Percentiles rank a stretch among this genome's conserved stretches.
Conservation (phyloP, 306 rosid genomes). For the Cucumis melo region DNA sequence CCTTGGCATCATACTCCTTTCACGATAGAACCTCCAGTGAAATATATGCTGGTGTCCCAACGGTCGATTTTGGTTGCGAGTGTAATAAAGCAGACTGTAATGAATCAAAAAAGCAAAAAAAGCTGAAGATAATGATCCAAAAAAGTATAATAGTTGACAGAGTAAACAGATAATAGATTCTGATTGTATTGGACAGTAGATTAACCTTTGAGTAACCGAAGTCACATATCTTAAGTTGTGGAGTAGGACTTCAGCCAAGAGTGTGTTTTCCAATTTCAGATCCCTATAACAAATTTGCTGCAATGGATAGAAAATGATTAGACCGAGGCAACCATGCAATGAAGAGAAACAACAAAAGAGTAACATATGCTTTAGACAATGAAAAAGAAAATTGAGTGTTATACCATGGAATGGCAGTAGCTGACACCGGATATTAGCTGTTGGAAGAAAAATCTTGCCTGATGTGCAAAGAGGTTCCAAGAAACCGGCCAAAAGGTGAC, state of each 20-base stretch:
- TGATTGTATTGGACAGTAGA: background rate
- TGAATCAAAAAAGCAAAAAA: background rate
- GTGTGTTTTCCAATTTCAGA: constrained; percentile 83
- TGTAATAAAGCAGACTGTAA: constrained; percentile 71
- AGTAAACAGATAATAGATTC: background rate
- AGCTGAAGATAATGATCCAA: background rate
- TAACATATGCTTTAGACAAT: background rate
- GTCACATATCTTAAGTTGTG: constrained; percentile 81
- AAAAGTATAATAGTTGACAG: background rate
- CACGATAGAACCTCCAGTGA: constrained; percentile 79
- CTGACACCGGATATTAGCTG: constrained; percentile 94
- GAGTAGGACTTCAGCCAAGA: constrained; percentile 74
- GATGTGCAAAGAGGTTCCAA: constrained; percentile 4
- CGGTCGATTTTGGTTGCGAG: constrained; percentile 80
- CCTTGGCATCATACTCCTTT: constrained; percentile 88
- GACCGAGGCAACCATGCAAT: background rate
- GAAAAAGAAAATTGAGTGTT: background rate
- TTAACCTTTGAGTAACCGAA: constrained; percentile 85
- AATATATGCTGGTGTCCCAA: constrained; percentile 92
- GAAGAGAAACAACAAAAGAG: background rate
- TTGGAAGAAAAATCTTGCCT: constrained; percentile 98
- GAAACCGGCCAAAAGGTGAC: background rate
- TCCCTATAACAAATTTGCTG: constrained; percentile 96
- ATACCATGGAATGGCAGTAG: constrained; percentile 86
- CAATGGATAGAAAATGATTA: background rate